Evolutionary conservation across 352 stramenopile species (phyloP).

Genomic region (Hyaloperonospora arabidopsidis): DNA sequence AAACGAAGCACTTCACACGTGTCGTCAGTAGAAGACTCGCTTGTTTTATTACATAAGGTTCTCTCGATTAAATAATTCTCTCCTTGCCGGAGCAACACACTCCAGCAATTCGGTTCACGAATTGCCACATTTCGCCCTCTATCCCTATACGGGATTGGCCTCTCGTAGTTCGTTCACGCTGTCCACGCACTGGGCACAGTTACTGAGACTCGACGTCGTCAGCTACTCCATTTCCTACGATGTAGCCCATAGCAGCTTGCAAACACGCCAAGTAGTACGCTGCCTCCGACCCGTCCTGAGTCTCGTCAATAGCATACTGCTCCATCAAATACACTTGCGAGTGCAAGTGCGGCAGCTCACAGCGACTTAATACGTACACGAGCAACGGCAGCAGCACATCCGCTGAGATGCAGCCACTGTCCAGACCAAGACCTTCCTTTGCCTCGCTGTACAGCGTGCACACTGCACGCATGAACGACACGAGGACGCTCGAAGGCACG

Average conservation of each 20-base stretch:
- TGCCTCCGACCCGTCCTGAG: slow-evolving; percentile 62
- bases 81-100: no score
- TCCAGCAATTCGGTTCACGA: no score
- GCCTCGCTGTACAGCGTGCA: slow-evolving; percentile 64
- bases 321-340: slow-evolving; percentile 76
- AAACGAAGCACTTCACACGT: no score
- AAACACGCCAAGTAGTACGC: slow-evolving; percentile 79
- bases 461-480: slow-evolving; percentile 52
- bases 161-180: slow-evolving; percentile 20
- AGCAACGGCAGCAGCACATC: slow-evolving; percentile 72
- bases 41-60: no score
- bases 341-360: slow-evolving; percentile 63
- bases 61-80: no score
- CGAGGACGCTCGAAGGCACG: slow-evolving; percentile 58
- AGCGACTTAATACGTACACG: slow-evolving; percentile 63
- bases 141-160: no score
- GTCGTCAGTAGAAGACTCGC: no score
- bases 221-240: slow-evolving; percentile 35
- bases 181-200: slow-evolving; percentile 2
- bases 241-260: slow-evolving; percentile 73
- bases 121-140: no score
- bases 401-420: slow-evolving; percentile 54
- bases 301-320: slow-evolving; percentile 61
- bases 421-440: slow-evolving; percentile 33
- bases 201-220: slow-evolving; percentile 18